Conservation (phyloP, 768 basidiomycete species). For the Suillus hirtellus region DNA sequence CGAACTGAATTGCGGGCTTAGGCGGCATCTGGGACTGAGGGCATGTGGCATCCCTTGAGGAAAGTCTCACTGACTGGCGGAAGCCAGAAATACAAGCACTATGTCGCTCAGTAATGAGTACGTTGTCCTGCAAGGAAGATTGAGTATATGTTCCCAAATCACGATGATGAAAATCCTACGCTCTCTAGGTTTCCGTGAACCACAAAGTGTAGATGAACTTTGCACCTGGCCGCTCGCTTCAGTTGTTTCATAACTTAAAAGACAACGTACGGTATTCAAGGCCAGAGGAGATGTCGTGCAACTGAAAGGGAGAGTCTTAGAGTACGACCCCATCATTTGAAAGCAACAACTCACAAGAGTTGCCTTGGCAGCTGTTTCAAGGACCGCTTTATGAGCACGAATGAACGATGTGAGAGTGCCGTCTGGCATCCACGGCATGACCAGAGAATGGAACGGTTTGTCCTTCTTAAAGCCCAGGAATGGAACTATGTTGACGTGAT, state of each 20-base stretch:
- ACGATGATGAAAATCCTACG: background rate
- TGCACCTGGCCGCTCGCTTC: background rate
- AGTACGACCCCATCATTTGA: background rate
- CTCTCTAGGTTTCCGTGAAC: slow-evolving; percentile 2
- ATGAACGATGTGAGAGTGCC: background rate
- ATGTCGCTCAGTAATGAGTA: slow-evolving; percentile 6
- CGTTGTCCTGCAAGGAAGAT: background rate
- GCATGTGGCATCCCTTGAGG: background rate
- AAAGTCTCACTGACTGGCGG: slow-evolving; percentile 4
- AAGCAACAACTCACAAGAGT: background rate
- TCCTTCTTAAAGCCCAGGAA: background rate
- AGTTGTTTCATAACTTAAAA: background rate
- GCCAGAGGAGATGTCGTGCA: slow-evolving; percentile 3
- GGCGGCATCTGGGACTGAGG: background rate
- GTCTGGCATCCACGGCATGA: background rate
- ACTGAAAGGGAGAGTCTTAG: background rate
- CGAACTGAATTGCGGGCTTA: background rate
- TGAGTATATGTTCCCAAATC: background rate
- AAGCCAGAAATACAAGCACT: slow-evolving; percentile 1
- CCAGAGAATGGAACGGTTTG: background rate
- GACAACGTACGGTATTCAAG: background rate
- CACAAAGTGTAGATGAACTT: background rate
- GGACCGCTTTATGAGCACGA: background rate
- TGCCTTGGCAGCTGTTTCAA: background rate
- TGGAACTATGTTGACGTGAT: background rate